phyloP scores from a whole-genome alignment of 2,329 filamentous ascomycete species.

The Aspergillus quadricinctus region DNA sequence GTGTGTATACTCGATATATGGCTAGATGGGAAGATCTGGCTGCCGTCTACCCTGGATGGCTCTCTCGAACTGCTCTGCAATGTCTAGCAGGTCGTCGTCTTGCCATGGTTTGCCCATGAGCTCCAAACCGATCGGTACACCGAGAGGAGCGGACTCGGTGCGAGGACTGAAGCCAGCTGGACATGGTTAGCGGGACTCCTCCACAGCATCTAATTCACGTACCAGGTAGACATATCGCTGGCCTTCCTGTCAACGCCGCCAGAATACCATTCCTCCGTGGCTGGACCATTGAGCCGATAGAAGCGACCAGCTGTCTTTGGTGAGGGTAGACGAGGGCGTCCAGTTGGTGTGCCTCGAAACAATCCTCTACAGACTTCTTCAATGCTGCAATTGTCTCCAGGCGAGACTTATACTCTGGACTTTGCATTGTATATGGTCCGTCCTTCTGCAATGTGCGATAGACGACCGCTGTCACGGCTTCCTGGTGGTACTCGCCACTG shows the following conservation, averaged over 20 bases:
- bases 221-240: conserved; percentile 46
- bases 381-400: conserved; percentile 51
- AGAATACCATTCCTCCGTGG: conserved; percentile 57
- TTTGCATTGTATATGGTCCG: conserved; percentile 50
- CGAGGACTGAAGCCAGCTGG: conserved; percentile 46
- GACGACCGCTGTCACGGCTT: conserved; percentile 53
- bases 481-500: conserved; percentile 47
- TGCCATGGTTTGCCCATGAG: conserved; percentile 55
- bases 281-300: conserved; percentile 54
- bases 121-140: conserved; percentile 63
- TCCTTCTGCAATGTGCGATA: conserved; percentile 51
- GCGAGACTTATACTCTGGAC: conserved; percentile 47
- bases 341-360: conserved; percentile 48
- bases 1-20: background rate
- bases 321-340: conserved; percentile 62
- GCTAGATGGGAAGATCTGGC: conserved; percentile 37
- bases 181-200: conserved; percentile 14
- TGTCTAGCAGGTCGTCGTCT: conserved; percentile 51
- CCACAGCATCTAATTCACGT: background rate
- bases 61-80: conserved; percentile 50
- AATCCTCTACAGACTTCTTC: conserved; percentile 47
- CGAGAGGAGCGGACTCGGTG: conserved; percentile 48
- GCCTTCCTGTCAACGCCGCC: conserved; percentile 50
- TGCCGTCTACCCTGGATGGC: conserved; percentile 44
- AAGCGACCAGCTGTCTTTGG: conserved; percentile 60